Evolutionary conservation across 257 asterid species (phyloP).

Genomic region (Solanum sitiens): DNA sequence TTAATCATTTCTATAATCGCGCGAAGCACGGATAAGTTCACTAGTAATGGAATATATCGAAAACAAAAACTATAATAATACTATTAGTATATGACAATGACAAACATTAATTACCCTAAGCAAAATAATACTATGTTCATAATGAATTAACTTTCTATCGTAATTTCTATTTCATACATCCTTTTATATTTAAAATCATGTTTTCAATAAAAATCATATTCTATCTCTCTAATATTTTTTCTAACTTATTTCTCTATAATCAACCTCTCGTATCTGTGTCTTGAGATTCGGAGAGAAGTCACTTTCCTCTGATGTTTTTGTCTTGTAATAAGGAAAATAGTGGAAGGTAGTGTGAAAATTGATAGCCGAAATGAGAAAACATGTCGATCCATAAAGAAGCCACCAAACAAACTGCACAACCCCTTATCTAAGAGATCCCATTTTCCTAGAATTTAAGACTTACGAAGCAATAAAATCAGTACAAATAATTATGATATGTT

Average conservation of each 20-base stretch:
- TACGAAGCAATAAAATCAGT: not conserved
- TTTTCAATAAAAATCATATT: too few species aligned
- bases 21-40: too few species aligned
- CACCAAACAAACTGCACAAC: not conserved
- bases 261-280: not conserved
- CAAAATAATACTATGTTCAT: too few species aligned
- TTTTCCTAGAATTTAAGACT: not conserved
- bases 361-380: not conserved
- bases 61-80: too few species aligned
- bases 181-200: not conserved
- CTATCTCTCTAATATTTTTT: too few species aligned
- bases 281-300: not conserved
- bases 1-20: too few species aligned
- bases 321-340: not conserved
- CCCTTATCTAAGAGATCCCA: not conserved
- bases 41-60: too few species aligned
- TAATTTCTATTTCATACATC: rapidly evolving
- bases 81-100: not conserved
- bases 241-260: too few species aligned
- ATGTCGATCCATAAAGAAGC: not conserved
- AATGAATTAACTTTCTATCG: too few species aligned
- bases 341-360: not conserved
- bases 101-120: not conserved
- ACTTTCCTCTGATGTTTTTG: not conserved
- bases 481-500: not conserved